These are phyloP conservation scores for Fusarium ramigenum DNA, from an alignment of 2,329 filamentous ascomycete genomes.

Conservation along the genomic window DNA sequence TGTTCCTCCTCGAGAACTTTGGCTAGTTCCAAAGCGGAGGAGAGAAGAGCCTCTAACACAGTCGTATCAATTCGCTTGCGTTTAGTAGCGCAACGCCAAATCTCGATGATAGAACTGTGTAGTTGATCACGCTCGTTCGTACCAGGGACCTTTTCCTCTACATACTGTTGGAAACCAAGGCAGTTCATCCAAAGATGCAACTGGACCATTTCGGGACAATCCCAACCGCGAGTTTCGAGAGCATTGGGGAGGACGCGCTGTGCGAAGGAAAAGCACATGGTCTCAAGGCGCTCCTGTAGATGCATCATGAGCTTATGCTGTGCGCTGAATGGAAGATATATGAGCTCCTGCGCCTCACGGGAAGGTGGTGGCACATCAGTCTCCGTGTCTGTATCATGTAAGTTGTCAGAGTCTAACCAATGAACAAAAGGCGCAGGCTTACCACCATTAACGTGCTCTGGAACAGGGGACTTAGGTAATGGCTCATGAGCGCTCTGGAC, in stretches of 20 bases:
- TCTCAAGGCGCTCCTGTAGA: background rate
- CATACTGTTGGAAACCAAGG: rapidly evolving
- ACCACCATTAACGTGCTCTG: background rate
- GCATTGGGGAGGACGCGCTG: background rate
- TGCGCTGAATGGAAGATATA: background rate
- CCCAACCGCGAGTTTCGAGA: background rate
- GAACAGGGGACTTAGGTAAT: rapidly evolving
- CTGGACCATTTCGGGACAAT: background rate
- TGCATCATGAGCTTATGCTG: background rate
- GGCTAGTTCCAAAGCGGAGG: background rate
- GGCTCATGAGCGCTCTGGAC: background rate
- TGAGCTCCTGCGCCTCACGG: no score
- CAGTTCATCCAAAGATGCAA: background rate
- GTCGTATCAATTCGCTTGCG: background rate
- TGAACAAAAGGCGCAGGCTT: rapidly evolving
- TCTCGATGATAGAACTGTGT: rapidly evolving
- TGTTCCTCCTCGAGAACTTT: rapidly evolving
- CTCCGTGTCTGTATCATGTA: background rate
- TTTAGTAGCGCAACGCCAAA: background rate
- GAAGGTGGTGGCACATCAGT: no score
- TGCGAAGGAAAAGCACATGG: background rate
- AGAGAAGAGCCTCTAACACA: rapidly evolving
- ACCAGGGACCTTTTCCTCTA: no score
- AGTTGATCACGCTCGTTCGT: rapidly evolving
- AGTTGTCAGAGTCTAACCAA: rapidly evolving